A percentile compares a stretch with the other conserved stretches of the same genome.
Evolutionary conservation across 148 eudicot genomes (phyloP).

Genomic region (Vaccinium corymbosum): DNA sequence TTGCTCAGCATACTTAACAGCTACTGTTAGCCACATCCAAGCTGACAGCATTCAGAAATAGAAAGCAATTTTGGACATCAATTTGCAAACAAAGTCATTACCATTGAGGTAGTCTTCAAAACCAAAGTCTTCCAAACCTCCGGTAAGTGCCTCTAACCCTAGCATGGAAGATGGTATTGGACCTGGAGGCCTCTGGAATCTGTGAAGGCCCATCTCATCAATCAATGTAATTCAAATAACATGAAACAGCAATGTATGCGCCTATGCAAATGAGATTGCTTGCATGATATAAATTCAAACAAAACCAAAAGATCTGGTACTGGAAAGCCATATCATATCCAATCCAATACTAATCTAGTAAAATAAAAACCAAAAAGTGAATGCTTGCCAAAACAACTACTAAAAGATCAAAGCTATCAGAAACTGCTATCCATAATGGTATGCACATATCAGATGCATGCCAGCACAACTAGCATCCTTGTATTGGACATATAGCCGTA

Average conservation of each 20-base stretch:
- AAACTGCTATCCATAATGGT: background rate
- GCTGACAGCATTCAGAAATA: background rate
- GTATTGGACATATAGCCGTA: background rate
- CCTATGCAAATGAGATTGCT: background rate
- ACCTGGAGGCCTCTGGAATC: conserved; percentile 95
- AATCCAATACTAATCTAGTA: background rate
- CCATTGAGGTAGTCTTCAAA: conserved; percentile 89
- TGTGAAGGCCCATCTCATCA: conserved; percentile 21
- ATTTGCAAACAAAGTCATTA: conserved; percentile 19
- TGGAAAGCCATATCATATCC: background rate
- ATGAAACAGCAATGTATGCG: too few relatives aligned
- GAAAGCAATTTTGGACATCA: background rate
- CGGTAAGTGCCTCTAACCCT: conserved; percentile 74
- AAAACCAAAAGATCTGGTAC: background rate
- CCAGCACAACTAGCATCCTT: background rate
- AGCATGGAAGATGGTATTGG: conserved; percentile 83
- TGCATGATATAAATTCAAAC: background rate
- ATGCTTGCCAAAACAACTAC: background rate
- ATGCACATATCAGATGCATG: background rate
- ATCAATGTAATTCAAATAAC: background rate
- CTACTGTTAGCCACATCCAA: background rate
- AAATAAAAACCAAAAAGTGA: background rate
- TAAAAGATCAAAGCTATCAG: background rate
- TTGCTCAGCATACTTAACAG: background rate
- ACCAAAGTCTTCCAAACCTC: conserved; percentile 69